Conservation (phyloP, 441 rosid genomes). For the Corymbia calophylla region DNA sequence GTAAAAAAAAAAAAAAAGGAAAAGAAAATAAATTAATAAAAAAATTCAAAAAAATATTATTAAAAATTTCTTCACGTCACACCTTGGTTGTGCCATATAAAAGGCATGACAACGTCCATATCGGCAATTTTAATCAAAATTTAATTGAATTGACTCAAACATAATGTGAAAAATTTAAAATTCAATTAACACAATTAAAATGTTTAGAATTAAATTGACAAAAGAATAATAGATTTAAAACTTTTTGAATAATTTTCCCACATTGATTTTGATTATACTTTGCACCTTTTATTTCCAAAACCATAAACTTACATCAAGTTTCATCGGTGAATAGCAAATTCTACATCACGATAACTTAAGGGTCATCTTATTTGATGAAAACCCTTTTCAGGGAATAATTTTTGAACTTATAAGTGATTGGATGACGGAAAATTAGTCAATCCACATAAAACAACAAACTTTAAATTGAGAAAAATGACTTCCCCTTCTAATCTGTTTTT, state of each 20-base stretch:
- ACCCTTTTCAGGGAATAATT: neutral
- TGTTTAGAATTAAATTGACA: no score
- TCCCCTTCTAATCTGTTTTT: neutral
- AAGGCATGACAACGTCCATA: no score
- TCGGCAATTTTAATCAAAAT: no score
- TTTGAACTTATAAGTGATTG: neutral
- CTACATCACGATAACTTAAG: neutral
- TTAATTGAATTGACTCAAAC: no score
- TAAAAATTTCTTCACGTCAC: no score
- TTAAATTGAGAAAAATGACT: neutral
- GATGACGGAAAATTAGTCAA: neutral
- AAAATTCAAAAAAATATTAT: no score
- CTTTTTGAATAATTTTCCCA: no score
- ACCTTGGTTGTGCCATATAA: no score
- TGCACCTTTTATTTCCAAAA: neutral
- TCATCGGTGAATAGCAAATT: neutral
- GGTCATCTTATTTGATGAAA: neutral
- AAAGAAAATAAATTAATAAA: no score
- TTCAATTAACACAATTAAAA: no score
- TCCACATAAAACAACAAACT: neutral
- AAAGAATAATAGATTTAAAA: no score
- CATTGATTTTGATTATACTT: neutral
- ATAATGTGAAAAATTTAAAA: neutral
- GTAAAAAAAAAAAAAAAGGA: no score
- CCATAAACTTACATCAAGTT: neutral